phyloP scores from a whole-genome alignment of 2,329 filamentous ascomycete genomes.

The Amauroascus verrucosus region DNA sequence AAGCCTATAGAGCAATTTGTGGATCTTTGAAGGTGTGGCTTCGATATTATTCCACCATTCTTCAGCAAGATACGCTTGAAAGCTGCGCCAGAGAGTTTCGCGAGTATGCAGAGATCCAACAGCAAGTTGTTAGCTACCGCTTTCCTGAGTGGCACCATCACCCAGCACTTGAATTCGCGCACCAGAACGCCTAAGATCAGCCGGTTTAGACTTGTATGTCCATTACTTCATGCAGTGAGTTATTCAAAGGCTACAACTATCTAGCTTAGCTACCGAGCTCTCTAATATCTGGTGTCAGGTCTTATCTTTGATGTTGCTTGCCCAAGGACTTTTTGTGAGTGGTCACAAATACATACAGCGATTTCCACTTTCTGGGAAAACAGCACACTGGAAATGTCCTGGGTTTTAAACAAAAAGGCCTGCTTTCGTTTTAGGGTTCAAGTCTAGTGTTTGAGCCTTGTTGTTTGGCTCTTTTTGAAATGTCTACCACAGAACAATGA shows the following conservation, averaged over 20 bases:
- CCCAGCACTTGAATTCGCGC: background rate
- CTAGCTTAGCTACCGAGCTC: no score
- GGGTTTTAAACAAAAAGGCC: background rate
- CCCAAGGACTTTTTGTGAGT: background rate
- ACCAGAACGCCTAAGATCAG: background rate
- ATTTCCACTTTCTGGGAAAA: background rate
- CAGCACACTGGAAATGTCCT: background rate
- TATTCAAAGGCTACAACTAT: no score
- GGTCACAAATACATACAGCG: background rate
- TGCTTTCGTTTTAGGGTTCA: background rate
- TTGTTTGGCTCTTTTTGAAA: background rate
- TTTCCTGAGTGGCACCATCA: conserved; percentile 8
- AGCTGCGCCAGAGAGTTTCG: background rate
- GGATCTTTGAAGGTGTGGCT: conserved; percentile 6
- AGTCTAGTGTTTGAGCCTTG: background rate
- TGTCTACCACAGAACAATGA: no score
- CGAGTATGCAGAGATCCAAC: background rate
- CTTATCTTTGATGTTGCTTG: no score
- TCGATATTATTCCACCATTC: background rate
- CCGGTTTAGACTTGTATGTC: background rate
- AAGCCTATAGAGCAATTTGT: conserved; percentile 5
- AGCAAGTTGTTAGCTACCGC: background rate
- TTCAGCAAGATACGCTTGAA: background rate
- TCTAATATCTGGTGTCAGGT: no score
- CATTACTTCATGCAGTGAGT: no score